A percentile compares a stretch with the other conserved stretches of the same genome.
These are phyloP conservation scores for Trichopus zeylanicus DNA, from an alignment of 116 monocot species.

Conservation along the genomic window DNA sequence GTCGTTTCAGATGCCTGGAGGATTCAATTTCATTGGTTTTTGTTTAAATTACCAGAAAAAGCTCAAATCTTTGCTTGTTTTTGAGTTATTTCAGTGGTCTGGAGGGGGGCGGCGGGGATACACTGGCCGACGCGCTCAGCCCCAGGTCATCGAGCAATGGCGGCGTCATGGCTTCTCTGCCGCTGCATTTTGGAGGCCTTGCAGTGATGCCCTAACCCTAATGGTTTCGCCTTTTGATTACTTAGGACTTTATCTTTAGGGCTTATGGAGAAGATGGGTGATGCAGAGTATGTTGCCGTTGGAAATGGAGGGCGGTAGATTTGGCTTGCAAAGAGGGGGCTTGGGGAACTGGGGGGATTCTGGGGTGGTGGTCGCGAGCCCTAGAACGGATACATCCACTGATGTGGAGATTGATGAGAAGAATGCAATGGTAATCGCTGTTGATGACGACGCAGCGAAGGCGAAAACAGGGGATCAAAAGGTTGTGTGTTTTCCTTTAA, in stretches of 20 bases:
- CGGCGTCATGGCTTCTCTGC: constrained; percentile 24
- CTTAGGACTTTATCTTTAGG: background rate
- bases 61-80: no score
- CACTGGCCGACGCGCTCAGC: no score
- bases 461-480: constrained; percentile 41
- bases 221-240: background rate
- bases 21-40: no score
- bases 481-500: constrained; percentile 12
- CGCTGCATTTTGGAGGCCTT: constrained; percentile 26
- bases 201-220: background rate
- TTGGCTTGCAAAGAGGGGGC: constrained; percentile 21
- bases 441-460: constrained; percentile 4
- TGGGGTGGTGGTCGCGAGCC: constrained; percentile 30
- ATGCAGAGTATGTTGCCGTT: constrained; percentile 29
- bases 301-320: constrained; percentile 20
- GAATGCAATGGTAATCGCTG: constrained; percentile 14
- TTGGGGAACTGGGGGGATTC: constrained; percentile 74
- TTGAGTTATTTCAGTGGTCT: no score
- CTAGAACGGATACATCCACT: constrained; percentile 45
- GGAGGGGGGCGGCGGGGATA: no score
- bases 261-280: background rate
- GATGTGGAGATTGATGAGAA: constrained; percentile 43
- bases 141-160: constrained; percentile 53
- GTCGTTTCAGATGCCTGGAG: no score
- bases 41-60: no score